These are phyloP conservation scores for Helianthus annuus DNA, from an alignment of 129 eudicot species.

Conservation along the genomic window DNA sequence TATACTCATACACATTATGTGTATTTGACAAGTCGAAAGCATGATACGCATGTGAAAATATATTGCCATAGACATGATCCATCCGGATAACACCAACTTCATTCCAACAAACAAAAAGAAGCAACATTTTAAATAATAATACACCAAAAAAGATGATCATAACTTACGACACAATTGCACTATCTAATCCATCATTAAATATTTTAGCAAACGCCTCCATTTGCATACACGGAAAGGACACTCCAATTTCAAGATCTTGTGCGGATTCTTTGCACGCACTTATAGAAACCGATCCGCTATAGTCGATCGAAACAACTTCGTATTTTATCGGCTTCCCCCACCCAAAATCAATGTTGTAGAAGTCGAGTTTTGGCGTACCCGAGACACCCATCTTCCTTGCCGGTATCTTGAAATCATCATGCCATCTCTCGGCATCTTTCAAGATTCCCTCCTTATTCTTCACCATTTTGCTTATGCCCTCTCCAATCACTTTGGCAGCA, in stretches of 20 bases:
- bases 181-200: slow-evolving; percentile 33
- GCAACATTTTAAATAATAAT: not conserved
- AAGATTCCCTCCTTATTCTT: slow-evolving; percentile 43
- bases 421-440: slow-evolving; percentile 53
- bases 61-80: not conserved
- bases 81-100: not conserved
- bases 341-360: slow-evolving; percentile 52
- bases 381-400: slow-evolving; percentile 45
- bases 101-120: not conserved
- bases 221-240: slow-evolving; percentile 38
- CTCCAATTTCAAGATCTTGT: slow-evolving; percentile 53
- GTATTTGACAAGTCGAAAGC: no score
- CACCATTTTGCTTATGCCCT: slow-evolving; percentile 36
- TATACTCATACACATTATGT: no score
- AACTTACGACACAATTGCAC: not conserved
- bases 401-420: slow-evolving; percentile 22
- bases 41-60: not conserved
- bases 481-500: slow-evolving; percentile 39
- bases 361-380: slow-evolving; percentile 53
- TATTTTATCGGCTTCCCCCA: slow-evolving; percentile 58
- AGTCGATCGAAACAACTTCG: slow-evolving; percentile 42
- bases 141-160: not conserved
- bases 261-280: slow-evolving; percentile 37
- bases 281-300: slow-evolving; percentile 40
- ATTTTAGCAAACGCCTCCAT: slow-evolving; percentile 48